These are phyloP conservation scores for Galerina sulciceps DNA, from an alignment of 768 basidiomycete species.

Conservation along the genomic window DNA sequence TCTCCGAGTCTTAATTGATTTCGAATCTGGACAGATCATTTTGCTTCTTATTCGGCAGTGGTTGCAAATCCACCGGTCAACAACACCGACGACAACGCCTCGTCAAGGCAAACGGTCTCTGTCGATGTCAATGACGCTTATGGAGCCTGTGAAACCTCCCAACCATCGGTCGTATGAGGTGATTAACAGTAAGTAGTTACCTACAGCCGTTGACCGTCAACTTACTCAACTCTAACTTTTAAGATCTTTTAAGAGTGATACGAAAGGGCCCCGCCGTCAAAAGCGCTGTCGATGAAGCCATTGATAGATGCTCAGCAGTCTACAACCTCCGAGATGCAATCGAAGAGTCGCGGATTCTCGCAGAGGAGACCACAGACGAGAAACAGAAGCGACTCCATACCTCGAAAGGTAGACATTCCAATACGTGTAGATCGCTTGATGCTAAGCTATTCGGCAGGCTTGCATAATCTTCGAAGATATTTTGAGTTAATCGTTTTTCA, in stretches of 20 bases:
- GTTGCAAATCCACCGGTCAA: conserved; percentile 55
- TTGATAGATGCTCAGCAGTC: conserved; percentile 84
- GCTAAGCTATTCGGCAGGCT: conserved; percentile 42
- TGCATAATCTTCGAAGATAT: conserved; percentile 84
- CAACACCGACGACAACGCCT: conserved; percentile 41
- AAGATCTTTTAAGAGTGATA: conserved; percentile 84
- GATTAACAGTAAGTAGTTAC: conserved; percentile 75
- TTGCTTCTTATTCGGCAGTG: conserved; percentile 85
- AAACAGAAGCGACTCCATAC: conserved; percentile 66
- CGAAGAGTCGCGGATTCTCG: conserved; percentile 76
- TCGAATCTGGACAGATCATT: conserved; percentile 55
- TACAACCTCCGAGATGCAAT: conserved; percentile 89
- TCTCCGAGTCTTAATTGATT: background rate
- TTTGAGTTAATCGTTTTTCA: conserved; percentile 89
- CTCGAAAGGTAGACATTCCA: conserved; percentile 63
- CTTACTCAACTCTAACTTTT: background rate
- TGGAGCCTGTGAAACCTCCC: conserved; percentile 36
- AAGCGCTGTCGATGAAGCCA: conserved; percentile 81
- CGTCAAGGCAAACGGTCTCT: conserved; percentile 37
- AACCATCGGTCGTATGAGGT: conserved; percentile 77
- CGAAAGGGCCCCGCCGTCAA: conserved; percentile 89
- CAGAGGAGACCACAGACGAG: conserved; percentile 79
- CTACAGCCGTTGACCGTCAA: background rate
- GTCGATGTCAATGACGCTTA: conserved; percentile 46
- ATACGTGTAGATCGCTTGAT: background rate